Evolutionary conservation across 2,329 filamentous ascomycete species (phyloP), one percentile per base, ranked within the genome.

Genomic region (Phialemoniopsis sp.): DNA sequence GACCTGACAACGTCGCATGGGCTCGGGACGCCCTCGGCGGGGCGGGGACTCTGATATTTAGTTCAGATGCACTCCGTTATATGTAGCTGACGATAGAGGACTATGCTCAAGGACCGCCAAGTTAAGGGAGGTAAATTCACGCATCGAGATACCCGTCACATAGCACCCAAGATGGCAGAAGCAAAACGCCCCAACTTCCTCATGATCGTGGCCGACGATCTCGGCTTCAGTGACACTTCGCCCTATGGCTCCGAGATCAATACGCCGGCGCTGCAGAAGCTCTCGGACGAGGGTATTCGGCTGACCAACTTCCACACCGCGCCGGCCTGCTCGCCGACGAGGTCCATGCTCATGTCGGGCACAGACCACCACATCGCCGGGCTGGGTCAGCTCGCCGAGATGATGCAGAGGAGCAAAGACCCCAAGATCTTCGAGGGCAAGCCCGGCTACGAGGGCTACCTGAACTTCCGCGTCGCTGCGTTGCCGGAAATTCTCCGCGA

Each of bases 301-400:
- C 73, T 80, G 48, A 78, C 75, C 0, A 72, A 76, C 43, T 79
- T 79, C 52, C 76, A 80, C 49, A 71, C 76, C 1, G 76, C 77
- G 0, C 72, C 78, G 3, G 79, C 80, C 36, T 84, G 78, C 57
- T 82, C 78, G 36, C 80, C 80, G 2, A 79, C 77, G 3, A 66
- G 79, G 30, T 76, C 78, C 15, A 84, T 84, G 80, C 70, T 84
- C 47, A 74, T 83, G 68, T 81, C 77, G 0, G 78, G 78, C 5
- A 82, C 78, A 1, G 78, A 81, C 50, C 70, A 81, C 48, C 77
- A 76, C 52, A 76, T 76, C 40, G 71, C 72, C 10, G 72, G 79
- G 2, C 63, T 82, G 3, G 78, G 77, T 18, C 16, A 35, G 34
- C 58, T 79, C 48, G 68, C 70, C 34, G 73, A 78, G 57, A 37